phyloP scores from a whole-genome alignment of 1,284 basidiomycete genomes.

The Cryptococcus sp. region DNA sequence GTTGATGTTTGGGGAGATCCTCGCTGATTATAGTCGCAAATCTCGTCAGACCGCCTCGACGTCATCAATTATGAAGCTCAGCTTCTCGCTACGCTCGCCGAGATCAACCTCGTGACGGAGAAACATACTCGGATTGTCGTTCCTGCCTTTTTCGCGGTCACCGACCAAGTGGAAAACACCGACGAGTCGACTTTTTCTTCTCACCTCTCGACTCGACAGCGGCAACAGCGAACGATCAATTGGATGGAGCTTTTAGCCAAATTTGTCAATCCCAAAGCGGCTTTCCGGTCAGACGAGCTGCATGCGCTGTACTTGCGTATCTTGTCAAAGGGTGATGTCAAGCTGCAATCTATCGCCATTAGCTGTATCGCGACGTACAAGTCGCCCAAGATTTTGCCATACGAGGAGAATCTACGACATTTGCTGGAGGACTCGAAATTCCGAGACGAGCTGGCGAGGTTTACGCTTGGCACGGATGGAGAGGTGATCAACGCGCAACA shows the following conservation, averaged over 20 bases:
- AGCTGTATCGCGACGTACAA: constrained; percentile 82
- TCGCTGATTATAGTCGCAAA: constrained; percentile 53
- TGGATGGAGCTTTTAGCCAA: constrained; percentile 87
- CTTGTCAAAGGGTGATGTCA: constrained; percentile 79
- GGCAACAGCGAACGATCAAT: constrained; percentile 53
- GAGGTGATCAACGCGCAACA: constrained; percentile 58
- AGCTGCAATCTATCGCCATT: constrained; percentile 71
- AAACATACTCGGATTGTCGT: constrained; percentile 76
- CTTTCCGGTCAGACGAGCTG: constrained; percentile 65
- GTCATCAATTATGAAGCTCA: constrained; percentile 69
- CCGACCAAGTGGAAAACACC: constrained; percentile 20
- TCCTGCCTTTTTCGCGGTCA: constrained; percentile 61
- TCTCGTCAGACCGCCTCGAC: constrained; percentile 64
- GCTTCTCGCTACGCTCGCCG: constrained; percentile 62
- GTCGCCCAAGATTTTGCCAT: constrained; percentile 58
- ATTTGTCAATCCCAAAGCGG: constrained; percentile 83
- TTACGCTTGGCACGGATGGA: constrained; percentile 55
- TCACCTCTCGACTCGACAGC: constrained; percentile 41
- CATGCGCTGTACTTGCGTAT: constrained; percentile 64
- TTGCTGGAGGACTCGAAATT: constrained; percentile 82
- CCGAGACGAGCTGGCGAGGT: constrained; percentile 75
- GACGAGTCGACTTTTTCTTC: constrained; percentile 4
- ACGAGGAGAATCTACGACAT: constrained; percentile 62
- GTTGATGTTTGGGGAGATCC: background rate
- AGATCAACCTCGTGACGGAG: constrained; percentile 66